These are phyloP conservation scores for Talaromyces marneffei DNA, from an alignment of 2,329 filamentous ascomycete genomes.

Conservation along the genomic window DNA sequence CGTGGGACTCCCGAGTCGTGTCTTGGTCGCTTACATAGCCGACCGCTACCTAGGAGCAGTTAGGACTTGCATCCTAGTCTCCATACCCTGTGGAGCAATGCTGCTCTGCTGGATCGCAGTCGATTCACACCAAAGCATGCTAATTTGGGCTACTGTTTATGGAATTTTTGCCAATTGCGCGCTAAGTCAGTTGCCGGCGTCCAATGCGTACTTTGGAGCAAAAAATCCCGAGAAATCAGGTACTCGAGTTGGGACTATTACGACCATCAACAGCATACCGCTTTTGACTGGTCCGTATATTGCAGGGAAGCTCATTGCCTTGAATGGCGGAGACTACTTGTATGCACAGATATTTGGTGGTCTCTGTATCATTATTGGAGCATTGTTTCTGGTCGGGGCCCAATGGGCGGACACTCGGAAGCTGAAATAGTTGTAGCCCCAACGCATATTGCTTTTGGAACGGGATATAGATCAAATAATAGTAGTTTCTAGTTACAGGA, in stretches of 20 bases:
- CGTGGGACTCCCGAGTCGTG: neutral
- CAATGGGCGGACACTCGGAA: slow-evolving; percentile 5
- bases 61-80: neutral
- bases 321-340: slow-evolving; percentile 41
- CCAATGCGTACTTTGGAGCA: slow-evolving; percentile 24
- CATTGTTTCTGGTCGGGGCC: slow-evolving; percentile 1
- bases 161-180: slow-evolving; percentile 6
- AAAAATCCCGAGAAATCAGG: slow-evolving; percentile 49
- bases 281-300: slow-evolving; percentile 51
- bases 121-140: neutral
- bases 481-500: neutral
- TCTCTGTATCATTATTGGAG: slow-evolving; percentile 5
- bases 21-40: neutral
- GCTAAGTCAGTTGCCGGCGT: slow-evolving; percentile 2
- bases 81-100: neutral
- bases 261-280: slow-evolving; percentile 50
- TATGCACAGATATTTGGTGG: slow-evolving; percentile 44
- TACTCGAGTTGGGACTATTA: slow-evolving; percentile 51
- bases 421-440: neutral
- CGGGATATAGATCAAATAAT: neutral
- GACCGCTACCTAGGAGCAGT: slow-evolving; percentile 6
- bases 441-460: neutral
- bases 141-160: neutral
- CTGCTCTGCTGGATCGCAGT: slow-evolving; percentile 6
- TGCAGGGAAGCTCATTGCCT: slow-evolving; percentile 47